A percentile compares a stretch with the other conserved stretches of the same genome.
phyloP scores from a whole-genome alignment of 352 stramenopile genomes.

The Phytophthora quininea region DNA sequence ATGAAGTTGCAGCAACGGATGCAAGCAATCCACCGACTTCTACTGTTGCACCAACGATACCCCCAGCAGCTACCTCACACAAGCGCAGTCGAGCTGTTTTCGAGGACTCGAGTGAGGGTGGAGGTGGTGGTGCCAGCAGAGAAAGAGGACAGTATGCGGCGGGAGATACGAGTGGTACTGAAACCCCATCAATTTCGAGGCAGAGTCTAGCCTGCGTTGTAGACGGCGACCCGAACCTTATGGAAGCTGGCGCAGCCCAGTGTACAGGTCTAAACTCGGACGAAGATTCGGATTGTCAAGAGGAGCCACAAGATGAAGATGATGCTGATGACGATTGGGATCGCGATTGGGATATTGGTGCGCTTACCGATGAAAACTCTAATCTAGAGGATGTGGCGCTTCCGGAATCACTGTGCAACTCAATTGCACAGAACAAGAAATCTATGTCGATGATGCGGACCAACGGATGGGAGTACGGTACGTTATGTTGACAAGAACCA shows the following conservation, averaged over 20 bases:
- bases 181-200: no score
- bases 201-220: neutral
- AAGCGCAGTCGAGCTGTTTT: neutral
- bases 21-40: neutral
- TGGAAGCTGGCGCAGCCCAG: neutral
- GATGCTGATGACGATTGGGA: neutral
- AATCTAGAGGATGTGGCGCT: neutral
- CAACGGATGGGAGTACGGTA: neutral
- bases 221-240: conserved; percentile 6
- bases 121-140: neutral
- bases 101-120: neutral
- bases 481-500: neutral
- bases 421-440: neutral
- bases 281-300: conserved; percentile 1
- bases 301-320: no score
- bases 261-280: conserved; percentile 5
- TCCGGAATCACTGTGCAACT: neutral
- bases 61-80: neutral
- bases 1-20: neutral
- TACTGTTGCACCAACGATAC: neutral
- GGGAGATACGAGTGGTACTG: no score
- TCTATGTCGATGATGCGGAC: neutral
- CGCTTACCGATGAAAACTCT: conserved; percentile 3
- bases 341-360: conserved; percentile 4
- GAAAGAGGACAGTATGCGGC: neutral